Conservation (phyloP, 306 rosid genomes). For the Citrullus colocynthis region DNA sequence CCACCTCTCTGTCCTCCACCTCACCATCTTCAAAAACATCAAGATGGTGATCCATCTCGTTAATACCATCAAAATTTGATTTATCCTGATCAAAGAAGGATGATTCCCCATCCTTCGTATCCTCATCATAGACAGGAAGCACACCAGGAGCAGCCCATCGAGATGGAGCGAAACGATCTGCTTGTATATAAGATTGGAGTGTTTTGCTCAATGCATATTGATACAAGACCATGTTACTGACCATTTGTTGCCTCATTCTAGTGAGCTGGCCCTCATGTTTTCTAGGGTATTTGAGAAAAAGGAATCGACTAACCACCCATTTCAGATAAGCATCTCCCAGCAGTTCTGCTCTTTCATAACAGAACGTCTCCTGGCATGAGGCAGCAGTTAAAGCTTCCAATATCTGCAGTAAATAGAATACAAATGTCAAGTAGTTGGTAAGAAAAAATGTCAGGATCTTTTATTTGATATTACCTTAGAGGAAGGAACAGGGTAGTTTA, state of each 20-base stretch:
- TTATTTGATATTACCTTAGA: constrained; percentile 37
- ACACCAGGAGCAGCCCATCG: constrained; percentile 99
- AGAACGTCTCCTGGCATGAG: constrained; percentile 98
- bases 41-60: constrained; percentile 9
- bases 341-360: constrained; percentile 98
- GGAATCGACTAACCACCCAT: constrained; percentile 96
- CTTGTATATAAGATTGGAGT: constrained; percentile 92
- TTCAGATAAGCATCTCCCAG: constrained; percentile 98
- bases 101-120: constrained; percentile 71
- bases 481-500: constrained; percentile 57
- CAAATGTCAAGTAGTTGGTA: neutral
- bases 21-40: constrained; percentile 52
- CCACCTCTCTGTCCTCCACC: constrained; percentile 89
- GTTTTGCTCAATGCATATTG: constrained; percentile 73
- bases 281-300: constrained; percentile 90
- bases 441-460: neutral
- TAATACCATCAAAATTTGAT: constrained; percentile 20
- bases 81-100: constrained; percentile 63
- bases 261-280: constrained; percentile 99
- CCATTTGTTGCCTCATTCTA: constrained; percentile 98
- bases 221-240: constrained; percentile 90
- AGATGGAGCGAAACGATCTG: constrained; percentile 96
- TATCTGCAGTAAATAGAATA: constrained; percentile 38
- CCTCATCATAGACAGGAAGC: constrained; percentile 88
- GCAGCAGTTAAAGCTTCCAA: constrained; percentile 99